Conservation (phyloP, 2,329 filamentous ascomycete genomes). For the Pseudogymnoascus sp. region DNA sequence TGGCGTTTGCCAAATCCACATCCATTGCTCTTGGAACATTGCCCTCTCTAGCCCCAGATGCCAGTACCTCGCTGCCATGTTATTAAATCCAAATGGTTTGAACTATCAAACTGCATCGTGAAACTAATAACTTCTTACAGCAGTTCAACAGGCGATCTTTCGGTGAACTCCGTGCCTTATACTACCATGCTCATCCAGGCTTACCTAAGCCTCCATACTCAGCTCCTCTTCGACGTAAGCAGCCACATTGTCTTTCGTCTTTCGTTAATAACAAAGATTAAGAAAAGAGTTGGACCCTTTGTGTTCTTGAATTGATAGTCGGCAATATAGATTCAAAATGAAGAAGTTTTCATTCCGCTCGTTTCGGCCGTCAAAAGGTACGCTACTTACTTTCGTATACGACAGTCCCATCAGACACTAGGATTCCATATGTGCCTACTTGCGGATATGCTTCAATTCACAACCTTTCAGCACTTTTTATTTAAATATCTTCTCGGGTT, state of each 20-base stretch:
- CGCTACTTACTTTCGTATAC: neutral
- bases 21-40: neutral
- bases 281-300: neutral
- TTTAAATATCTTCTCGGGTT: neutral
- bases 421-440: neutral
- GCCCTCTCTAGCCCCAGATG: neutral
- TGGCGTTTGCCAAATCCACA: neutral
- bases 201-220: neutral
- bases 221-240: neutral
- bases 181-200: neutral
- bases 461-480: neutral
- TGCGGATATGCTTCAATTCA: neutral
- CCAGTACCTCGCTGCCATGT: neutral
- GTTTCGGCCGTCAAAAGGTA: slow-evolving; percentile 2
- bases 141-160: neutral
- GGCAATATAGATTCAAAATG: neutral
- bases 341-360: slow-evolving; percentile 3
- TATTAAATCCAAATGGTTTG: neutral
- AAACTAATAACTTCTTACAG: neutral
- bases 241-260: neutral
- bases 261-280: neutral
- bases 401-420: neutral
- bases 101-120: neutral
- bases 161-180: neutral
- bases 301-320: neutral